These are phyloP conservation scores for Hirschfeldia incana DNA, from an alignment of 345 rosid genomes.

Conservation along the genomic window DNA sequence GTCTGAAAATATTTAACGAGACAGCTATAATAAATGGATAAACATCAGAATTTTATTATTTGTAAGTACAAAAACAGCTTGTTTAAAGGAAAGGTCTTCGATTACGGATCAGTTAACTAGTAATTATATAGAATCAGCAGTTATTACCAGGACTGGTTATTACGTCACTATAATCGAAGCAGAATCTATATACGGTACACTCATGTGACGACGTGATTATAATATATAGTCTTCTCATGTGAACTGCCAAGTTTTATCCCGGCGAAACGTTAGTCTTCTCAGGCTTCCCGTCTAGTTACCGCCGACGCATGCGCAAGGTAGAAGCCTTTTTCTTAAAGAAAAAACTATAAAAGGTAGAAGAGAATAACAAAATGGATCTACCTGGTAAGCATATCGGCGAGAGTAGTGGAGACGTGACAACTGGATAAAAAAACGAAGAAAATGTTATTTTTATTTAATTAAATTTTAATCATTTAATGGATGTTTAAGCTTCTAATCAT, in stretches of 20 bases:
- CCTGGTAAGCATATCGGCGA: slow-evolving; percentile 41
- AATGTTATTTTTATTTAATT: neutral
- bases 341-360: slow-evolving; percentile 15
- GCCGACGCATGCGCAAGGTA: slow-evolving; percentile 18
- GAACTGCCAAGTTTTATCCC: neutral
- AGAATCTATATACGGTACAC: no score
- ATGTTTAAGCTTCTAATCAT: slow-evolving; percentile 21
- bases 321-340: neutral
- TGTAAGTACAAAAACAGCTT: neutral
- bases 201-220: neutral
- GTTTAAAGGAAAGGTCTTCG: neutral
- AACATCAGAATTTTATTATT: neutral
- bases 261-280: no score
- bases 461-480: neutral
- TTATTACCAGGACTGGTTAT: no score
- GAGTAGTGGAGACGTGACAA: slow-evolving; percentile 38
- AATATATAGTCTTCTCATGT: neutral
- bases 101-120: neutral
- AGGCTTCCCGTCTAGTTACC: neutral
- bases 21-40: slow-evolving; percentile 31
- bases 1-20: neutral
- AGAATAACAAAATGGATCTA: slow-evolving; percentile 30
- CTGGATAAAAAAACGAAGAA: neutral
- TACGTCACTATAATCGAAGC: no score
- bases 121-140: neutral